Percentiles rank a stretch among this genome's conserved stretches.
Conservation (phyloP, 768 basidiomycete genomes). For the Boletus rubescentipes region DNA sequence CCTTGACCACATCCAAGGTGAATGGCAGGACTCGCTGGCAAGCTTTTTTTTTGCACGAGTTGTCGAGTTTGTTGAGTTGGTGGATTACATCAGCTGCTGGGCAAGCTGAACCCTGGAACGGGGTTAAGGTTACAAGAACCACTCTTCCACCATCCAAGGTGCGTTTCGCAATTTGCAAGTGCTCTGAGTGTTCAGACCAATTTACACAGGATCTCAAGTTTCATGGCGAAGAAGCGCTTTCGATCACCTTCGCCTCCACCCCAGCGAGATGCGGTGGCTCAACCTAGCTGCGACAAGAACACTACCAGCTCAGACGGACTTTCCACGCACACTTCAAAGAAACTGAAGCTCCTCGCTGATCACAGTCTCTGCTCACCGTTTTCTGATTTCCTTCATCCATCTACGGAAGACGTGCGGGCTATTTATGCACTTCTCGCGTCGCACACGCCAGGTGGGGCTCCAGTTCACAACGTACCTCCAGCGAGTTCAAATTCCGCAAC, state of each 20-base stretch:
- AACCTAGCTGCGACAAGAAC: background rate
- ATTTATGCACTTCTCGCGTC: constrained; percentile 43
- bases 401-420: constrained; percentile 39
- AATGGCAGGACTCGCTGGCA: background rate
- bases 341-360: constrained; percentile 48
- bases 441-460: constrained; percentile 35
- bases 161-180: background rate
- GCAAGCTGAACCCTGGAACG: background rate
- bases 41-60: too few relatives aligned
- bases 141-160: background rate
- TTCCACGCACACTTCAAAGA: constrained; percentile 37
- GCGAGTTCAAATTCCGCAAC: constrained; percentile 37
- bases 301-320: background rate
- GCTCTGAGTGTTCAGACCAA: background rate
- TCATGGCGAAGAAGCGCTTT: constrained; percentile 13
- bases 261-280: background rate
- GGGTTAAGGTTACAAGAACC: background rate
- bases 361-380: constrained; percentile 47
- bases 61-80: too few relatives aligned
- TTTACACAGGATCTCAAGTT: background rate
- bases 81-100: constrained; percentile 8
- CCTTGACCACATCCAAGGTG: background rate
- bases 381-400: constrained; percentile 44
- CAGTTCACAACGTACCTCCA: constrained; percentile 28
- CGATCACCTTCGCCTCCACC: constrained; percentile 7